Percentiles rank a stretch among this genome's conserved stretches.
These are phyloP conservation scores for Ramularia collo-cygni DNA, from an alignment of 2,329 filamentous ascomycete species.

Conservation along the genomic window DNA sequence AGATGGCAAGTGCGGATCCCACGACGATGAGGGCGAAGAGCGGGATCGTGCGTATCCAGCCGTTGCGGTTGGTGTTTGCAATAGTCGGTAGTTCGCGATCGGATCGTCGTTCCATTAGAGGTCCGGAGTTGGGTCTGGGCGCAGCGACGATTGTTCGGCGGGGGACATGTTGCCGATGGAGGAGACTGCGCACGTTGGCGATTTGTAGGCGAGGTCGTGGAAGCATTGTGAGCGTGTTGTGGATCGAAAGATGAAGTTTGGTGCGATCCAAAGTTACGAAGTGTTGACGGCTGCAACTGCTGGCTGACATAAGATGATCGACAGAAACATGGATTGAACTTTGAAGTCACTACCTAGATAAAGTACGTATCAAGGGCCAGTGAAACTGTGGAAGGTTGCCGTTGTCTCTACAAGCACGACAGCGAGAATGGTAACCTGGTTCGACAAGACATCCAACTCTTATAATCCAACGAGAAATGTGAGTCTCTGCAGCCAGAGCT, in stretches of 20 bases:
- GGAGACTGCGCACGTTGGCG: constrained; percentile 5
- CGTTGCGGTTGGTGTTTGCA: constrained; percentile 17
- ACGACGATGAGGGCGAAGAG: constrained; percentile 70
- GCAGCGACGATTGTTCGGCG: constrained; percentile 44
- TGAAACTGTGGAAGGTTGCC: too few species aligned
- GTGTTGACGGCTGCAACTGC: too few species aligned
- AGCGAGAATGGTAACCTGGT: too few species aligned
- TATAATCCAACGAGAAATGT: too few species aligned
- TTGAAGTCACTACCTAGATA: too few species aligned
- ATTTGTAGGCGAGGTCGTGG: constrained; percentile 19
- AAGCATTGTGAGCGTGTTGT: constrained; percentile 17
- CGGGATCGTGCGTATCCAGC: constrained; percentile 59
- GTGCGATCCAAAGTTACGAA: too few species aligned
- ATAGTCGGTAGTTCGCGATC: constrained; percentile 47
- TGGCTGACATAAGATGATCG: not conserved
- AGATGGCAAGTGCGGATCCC: constrained; percentile 73
- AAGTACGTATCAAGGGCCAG: too few species aligned
- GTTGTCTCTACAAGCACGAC: too few species aligned
- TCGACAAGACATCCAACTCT: too few species aligned
- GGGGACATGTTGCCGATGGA: constrained; percentile 6
- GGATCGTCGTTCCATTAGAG: constrained; percentile 45
- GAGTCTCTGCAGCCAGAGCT: too few species aligned
- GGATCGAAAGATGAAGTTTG: constrained; percentile 4
- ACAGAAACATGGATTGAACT: not conserved
- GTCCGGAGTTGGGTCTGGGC: constrained; percentile 44